These are phyloP conservation scores for Corylus americana DNA, from an alignment of 306 rosid species.

Conservation along the genomic window DNA sequence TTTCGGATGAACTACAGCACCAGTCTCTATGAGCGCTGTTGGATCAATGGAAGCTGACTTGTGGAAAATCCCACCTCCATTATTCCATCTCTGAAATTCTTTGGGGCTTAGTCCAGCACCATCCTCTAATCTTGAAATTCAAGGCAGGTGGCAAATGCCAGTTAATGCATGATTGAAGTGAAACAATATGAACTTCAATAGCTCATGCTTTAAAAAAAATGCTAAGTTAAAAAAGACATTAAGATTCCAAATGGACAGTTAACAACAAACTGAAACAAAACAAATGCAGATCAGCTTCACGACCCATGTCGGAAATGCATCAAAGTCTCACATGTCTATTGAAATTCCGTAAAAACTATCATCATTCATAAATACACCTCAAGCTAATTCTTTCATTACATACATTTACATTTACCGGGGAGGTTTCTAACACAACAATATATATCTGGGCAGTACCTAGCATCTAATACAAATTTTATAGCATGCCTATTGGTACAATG, in stretches of 20 bases:
- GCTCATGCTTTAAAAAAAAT: not conserved
- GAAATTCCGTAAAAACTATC: not conserved
- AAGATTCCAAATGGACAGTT: not conserved
- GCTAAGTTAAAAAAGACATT: not conserved
- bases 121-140: constrained; percentile 49
- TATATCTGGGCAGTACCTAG: not conserved
- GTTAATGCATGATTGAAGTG: constrained; percentile 7
- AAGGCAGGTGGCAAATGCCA: constrained; percentile 24
- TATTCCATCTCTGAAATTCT: constrained; percentile 64
- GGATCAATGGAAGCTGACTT: constrained; percentile 64
- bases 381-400: too few relatives aligned
- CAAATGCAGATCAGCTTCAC: not conserved
- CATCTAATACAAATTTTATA: not conserved
- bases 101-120: constrained; percentile 20
- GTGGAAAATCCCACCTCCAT: constrained; percentile 84
- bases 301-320: not conserved
- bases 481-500: not conserved
- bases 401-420: not conserved
- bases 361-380: not conserved
- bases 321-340: not conserved
- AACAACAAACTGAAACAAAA: not conserved
- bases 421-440: not conserved
- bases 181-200: not conserved
- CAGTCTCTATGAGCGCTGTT: constrained; percentile 64
- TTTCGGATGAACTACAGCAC: constrained; percentile 72